Conservation (phyloP, 306 rosid species). For the Cicer bijugum region DNA sequence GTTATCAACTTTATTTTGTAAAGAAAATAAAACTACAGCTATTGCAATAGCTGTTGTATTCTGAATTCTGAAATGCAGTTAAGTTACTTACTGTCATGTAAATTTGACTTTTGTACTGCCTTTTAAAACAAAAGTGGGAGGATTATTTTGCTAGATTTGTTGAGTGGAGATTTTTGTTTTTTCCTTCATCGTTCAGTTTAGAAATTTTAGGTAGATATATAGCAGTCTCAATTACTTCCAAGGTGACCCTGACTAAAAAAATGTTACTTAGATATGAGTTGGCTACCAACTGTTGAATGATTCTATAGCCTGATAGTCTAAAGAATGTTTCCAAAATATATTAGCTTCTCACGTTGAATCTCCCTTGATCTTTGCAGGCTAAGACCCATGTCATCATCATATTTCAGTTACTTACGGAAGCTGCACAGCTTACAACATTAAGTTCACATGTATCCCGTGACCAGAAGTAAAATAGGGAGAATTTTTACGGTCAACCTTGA, state of each 20-base stretch:
- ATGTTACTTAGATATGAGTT: neutral
- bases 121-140: neutral
- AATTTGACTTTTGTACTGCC: neutral
- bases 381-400: conserved; percentile 43
- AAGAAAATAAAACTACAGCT: neutral
- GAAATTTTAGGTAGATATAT: neutral
- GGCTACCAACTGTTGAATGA: conserved; percentile 17
- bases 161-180: neutral
- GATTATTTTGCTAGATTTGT: conserved; percentile 6
- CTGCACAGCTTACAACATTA: conserved; percentile 30
- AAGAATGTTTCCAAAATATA: neutral
- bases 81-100: neutral
- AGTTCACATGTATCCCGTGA: conserved; percentile 4
- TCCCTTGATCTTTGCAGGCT: conserved; percentile 52
- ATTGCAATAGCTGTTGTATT: neutral
- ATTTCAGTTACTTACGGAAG: conserved; percentile 35
- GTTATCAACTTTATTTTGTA: neutral
- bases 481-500: conserved; percentile 26
- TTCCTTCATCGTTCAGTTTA: conserved; percentile 4
- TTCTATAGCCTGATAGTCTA: conserved; percentile 15
- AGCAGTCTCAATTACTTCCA: conserved; percentile 27
- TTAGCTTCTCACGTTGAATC: conserved; percentile 38
- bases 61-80: conserved; percentile 28
- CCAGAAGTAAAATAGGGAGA: conserved; percentile 22
- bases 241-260: neutral